Evolutionary conservation across 2,329 filamentous ascomycete genomes (phyloP).

Genomic region (Paracorniculantispora psalliotae): DNA sequence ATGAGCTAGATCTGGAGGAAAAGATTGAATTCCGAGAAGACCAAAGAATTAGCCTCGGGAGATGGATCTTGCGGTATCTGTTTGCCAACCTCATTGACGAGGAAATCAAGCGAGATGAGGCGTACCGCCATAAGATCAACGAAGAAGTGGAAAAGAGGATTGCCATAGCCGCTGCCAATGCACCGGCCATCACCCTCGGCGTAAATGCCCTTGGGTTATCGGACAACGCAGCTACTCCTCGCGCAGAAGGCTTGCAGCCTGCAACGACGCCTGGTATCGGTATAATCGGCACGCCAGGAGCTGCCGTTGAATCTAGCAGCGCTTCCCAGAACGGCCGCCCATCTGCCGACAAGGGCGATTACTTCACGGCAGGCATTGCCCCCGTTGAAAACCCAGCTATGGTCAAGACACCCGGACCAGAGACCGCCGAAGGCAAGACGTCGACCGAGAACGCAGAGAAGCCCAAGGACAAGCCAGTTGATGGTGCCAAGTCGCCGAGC

Average conservation of each 20-base stretch:
- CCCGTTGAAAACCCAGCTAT: constrained; percentile 39
- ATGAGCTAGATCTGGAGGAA: constrained; percentile 72
- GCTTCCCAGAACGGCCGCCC: constrained; percentile 52
- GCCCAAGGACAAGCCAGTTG: constrained; percentile 40
- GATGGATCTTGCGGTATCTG: constrained; percentile 91
- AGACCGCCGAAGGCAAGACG: constrained; percentile 42
- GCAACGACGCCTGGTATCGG: constrained; percentile 69
- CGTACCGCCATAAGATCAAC: constrained; percentile 64
- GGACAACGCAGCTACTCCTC: constrained; percentile 48
- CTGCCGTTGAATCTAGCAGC: constrained; percentile 38
- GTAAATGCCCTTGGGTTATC: constrained; percentile 18
- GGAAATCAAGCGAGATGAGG: constrained; percentile 77
- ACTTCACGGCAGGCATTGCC: constrained; percentile 63
- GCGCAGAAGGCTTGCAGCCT: constrained; percentile 59
- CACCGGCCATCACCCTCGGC: constrained; percentile 54
- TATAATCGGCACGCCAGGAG: constrained; percentile 69
- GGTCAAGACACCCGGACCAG: constrained; percentile 29
- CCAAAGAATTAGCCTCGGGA: constrained; percentile 92
- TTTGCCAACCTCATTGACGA: constrained; percentile 88
- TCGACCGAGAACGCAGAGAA: constrained; percentile 48
- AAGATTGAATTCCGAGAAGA: constrained; percentile 83
- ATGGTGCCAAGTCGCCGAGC: constrained; percentile 51
- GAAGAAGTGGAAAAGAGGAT: constrained; percentile 55
- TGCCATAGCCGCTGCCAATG: constrained; percentile 49
- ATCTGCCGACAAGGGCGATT: constrained; percentile 67